phyloP scores from a whole-genome alignment of 2,329 filamentous ascomycete species.

The Plenodomus tracheiphilus region DNA sequence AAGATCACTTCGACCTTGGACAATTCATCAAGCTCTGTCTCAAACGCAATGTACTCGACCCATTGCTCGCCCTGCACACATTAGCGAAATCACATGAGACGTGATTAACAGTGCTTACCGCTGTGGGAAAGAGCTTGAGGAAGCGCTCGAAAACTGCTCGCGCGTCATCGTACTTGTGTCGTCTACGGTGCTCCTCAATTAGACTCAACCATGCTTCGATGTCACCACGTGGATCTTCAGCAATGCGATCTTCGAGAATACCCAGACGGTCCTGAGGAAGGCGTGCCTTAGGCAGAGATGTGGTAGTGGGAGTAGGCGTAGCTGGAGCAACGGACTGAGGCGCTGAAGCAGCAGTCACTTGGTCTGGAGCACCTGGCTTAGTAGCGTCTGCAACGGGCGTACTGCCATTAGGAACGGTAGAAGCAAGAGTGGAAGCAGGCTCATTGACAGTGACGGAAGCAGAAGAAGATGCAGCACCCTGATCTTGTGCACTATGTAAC shows the following conservation, averaged over 20 bases:
- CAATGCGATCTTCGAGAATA: constrained; percentile 85
- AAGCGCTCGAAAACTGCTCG: constrained; percentile 84
- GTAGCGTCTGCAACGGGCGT: constrained; percentile 42
- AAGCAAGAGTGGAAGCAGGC: constrained; percentile 56
- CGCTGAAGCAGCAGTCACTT: constrained; percentile 35
- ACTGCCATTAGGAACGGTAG: constrained; percentile 53
- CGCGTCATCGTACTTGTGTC: constrained; percentile 79
- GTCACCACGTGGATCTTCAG: constrained; percentile 89
- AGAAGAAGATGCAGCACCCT: constrained; percentile 48
- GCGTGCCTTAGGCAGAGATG: constrained; percentile 53
- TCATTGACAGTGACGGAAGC: constrained; percentile 46
- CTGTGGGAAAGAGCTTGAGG: constrained; percentile 82
- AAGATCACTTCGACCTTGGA: constrained; percentile 82
- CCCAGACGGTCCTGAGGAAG: constrained; percentile 74
- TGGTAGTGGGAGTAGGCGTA: constrained; percentile 32
- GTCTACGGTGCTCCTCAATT: constrained; percentile 80
- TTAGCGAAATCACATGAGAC: constrained; percentile 11
- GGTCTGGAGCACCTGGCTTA: constrained; percentile 36
- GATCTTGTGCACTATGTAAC: constrained; percentile 61
- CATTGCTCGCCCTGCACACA: constrained; percentile 86
- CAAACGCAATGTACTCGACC: constrained; percentile 86
- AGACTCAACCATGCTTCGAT: constrained; percentile 88
- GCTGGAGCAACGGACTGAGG: constrained; percentile 47
- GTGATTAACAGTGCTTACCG: constrained; percentile 65
- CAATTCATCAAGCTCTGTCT: constrained; percentile 84